Percentiles rank a stretch among this genome's conserved stretches.
These are phyloP conservation scores for Talaromyces sp. DNA, from an alignment of 2,329 filamentous ascomycete genomes.

Conservation along the genomic window DNA sequence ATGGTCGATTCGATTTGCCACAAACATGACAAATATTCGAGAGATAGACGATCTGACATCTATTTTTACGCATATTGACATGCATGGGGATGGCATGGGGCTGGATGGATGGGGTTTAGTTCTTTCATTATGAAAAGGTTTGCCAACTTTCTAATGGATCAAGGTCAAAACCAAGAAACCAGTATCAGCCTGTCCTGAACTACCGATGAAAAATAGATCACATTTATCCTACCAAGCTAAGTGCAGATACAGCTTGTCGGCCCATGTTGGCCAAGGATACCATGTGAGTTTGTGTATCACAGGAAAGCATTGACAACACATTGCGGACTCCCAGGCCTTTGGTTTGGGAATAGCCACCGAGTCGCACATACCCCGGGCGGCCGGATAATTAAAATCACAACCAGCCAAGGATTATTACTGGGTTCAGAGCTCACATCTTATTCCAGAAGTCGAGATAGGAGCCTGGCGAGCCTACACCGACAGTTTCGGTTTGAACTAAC, in stretches of 20 bases:
- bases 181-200: not conserved
- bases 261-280: constrained; percentile 2
- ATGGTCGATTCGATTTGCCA: no score
- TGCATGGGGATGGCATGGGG: no score
- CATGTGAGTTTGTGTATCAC: constrained; percentile 6
- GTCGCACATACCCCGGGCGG: constrained; percentile 1
- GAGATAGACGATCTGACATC: no score
- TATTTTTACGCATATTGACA: no score
- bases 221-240: not conserved
- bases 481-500: not conserved
- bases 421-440: not conserved
- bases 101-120: no score
- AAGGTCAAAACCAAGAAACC: no score
- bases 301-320: not conserved
- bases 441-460: not conserved
- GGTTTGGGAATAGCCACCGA: constrained; percentile 1
- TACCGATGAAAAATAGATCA: not conserved
- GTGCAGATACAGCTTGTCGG: not conserved
- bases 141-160: no score
- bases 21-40: not conserved
- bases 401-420: not conserved
- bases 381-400: constrained; percentile 7
- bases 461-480: not conserved
- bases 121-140: no score
- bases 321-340: constrained; percentile 1